phyloP scores from a whole-genome alignment of 2,329 filamentous ascomycete genomes.

The Microcyclospora tardicrescens region DNA sequence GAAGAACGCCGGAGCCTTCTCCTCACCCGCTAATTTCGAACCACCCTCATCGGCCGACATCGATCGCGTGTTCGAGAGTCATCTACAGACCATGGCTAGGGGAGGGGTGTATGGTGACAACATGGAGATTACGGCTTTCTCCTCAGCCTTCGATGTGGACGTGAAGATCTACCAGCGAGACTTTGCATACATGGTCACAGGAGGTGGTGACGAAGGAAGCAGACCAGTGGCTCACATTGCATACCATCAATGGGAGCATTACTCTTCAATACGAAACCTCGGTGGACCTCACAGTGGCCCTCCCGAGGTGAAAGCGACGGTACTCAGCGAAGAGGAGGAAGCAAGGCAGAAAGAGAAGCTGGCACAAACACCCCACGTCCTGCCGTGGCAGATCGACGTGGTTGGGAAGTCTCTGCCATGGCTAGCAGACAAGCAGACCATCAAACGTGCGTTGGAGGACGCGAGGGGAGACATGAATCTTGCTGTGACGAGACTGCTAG shows the following conservation, averaged over 20 bases:
- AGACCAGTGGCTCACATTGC: slow-evolving; percentile 34
- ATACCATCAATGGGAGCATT: slow-evolving; percentile 49
- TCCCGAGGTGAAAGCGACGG: slow-evolving; percentile 33
- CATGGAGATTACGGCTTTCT: slow-evolving; percentile 55
- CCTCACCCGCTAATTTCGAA: slow-evolving; percentile 32
- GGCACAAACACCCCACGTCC: slow-evolving; percentile 28
- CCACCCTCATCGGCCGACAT: slow-evolving; percentile 41
- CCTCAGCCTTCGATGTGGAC: slow-evolving; percentile 46
- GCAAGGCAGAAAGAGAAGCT: slow-evolving; percentile 25
- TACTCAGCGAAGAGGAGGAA: slow-evolving; percentile 29
- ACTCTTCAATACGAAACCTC: slow-evolving; percentile 51
- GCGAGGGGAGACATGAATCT: slow-evolving; percentile 41
- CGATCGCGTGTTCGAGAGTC: slow-evolving; percentile 39
- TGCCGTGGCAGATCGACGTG: slow-evolving; percentile 43
- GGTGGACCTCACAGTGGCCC: slow-evolving; percentile 45
- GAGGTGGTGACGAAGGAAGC: slow-evolving; percentile 20
- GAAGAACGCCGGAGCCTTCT: slow-evolving; percentile 39
- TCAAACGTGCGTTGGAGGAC: slow-evolving; percentile 40
- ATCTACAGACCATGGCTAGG: slow-evolving; percentile 47
- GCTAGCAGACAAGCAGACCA: slow-evolving; percentile 36
- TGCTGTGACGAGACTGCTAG: slow-evolving; percentile 40
- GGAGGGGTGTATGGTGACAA: slow-evolving; percentile 53
- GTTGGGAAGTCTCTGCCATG: slow-evolving; percentile 41
- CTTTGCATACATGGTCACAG: slow-evolving; percentile 38
- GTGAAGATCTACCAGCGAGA: slow-evolving; percentile 49